These are phyloP conservation scores for Alternaria postmessia DNA, from an alignment of 2,329 filamentous ascomycete genomes.

Conservation along the genomic window DNA sequence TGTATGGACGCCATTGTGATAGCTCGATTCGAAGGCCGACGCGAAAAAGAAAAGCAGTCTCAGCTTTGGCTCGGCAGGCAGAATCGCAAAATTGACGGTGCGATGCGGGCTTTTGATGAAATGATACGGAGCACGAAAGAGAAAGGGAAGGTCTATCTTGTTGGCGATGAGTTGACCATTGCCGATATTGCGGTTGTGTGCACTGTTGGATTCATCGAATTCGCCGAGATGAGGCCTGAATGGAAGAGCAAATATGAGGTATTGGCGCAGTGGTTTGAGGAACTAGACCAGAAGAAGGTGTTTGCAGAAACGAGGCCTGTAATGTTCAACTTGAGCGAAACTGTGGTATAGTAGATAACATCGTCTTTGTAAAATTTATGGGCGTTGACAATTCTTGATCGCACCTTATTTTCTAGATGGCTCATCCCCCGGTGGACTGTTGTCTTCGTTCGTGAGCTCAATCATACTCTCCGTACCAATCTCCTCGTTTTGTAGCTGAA, in stretches of 20 bases:
- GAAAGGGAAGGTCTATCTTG: slow-evolving; percentile 19
- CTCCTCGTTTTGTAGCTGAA: slow-evolving; percentile 7
- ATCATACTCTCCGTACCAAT: slow-evolving; percentile 9
- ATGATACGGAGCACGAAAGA: slow-evolving; percentile 12
- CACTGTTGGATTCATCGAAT: slow-evolving; percentile 21
- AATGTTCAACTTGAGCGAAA: slow-evolving; percentile 26
- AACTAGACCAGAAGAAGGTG: slow-evolving; percentile 19
- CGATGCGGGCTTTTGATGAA: slow-evolving; percentile 20
- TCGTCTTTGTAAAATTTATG: background rate
- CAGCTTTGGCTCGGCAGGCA: slow-evolving; percentile 23
- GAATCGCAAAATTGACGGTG: slow-evolving; percentile 22
- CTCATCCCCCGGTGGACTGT: background rate
- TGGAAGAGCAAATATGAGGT: slow-evolving; percentile 19
- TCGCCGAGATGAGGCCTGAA: slow-evolving; percentile 8
- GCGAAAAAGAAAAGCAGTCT: slow-evolving; percentile 13
- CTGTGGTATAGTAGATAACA: slow-evolving; percentile 11
- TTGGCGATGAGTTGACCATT: slow-evolving; percentile 21
- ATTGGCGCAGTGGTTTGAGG: slow-evolving; percentile 22
- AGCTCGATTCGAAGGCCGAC: slow-evolving; percentile 18
- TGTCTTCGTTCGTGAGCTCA: slow-evolving; percentile 10
- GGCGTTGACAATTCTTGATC: background rate
- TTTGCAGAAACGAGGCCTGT: slow-evolving; percentile 29
- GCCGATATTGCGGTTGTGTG: slow-evolving; percentile 28
- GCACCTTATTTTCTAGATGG: background rate
- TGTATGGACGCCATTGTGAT: slow-evolving; percentile 29